These are phyloP conservation scores for Pseudonectria foliicola DNA, from an alignment of 2,329 filamentous ascomycete species.

Conservation along the genomic window DNA sequence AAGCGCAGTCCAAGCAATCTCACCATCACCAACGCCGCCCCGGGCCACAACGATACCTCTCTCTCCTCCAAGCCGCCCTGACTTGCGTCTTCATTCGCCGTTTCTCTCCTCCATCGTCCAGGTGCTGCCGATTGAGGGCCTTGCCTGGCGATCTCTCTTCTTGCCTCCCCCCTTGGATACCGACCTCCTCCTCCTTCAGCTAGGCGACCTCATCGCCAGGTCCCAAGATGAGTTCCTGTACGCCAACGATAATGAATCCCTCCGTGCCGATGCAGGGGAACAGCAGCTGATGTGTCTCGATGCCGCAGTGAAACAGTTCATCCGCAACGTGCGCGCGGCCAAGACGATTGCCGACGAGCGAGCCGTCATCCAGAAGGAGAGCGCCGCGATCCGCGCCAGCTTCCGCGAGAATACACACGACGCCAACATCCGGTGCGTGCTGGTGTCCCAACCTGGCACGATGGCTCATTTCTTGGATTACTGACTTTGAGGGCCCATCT, in stretches of 20 bases:
- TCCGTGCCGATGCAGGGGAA: constrained; percentile 2
- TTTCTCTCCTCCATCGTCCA: too few relatives aligned
- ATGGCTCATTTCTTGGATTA: background rate
- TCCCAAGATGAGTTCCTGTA: constrained; percentile 36
- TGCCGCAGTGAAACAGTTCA: constrained; percentile 90
- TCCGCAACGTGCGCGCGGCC: constrained; percentile 94
- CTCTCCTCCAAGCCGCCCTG: too few relatives aligned
- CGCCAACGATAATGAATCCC: constrained; percentile 9
- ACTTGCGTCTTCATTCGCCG: too few relatives aligned
- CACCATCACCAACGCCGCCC: too few relatives aligned
- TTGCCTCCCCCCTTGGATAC: constrained; percentile 4
- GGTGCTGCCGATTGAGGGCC: constrained; percentile 12
- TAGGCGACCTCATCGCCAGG: constrained; percentile 26
- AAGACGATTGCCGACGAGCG: constrained; percentile 99
- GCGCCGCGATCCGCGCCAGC: constrained; percentile 91
- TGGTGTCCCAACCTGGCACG: constrained; percentile 1
- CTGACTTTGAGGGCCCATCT: constrained; percentile 5
- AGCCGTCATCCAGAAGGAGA: constrained; percentile 98
- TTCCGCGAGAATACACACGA: constrained; percentile 96
- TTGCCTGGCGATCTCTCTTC: constrained; percentile 3
- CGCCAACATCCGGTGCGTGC: constrained; percentile 72
- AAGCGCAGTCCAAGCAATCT: too few relatives aligned
- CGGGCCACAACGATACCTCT: too few relatives aligned
- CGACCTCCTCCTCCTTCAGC: constrained; percentile 15
- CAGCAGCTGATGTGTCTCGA: constrained; percentile 8